These are phyloP conservation scores for Ligustrum vulgare DNA, from an alignment of 257 asterid genomes.

Conservation along the genomic window DNA sequence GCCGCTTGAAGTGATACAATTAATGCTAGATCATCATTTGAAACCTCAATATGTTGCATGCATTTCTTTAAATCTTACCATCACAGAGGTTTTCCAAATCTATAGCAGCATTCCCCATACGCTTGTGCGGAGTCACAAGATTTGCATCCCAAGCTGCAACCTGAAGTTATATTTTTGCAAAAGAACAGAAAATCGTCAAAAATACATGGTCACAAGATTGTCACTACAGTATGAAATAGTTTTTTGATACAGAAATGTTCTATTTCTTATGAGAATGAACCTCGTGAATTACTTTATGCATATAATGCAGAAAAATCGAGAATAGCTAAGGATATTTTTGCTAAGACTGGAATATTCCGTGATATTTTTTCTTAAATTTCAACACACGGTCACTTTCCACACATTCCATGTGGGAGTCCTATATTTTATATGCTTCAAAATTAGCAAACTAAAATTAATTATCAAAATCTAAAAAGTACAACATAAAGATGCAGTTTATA, in stretches of 20 bases:
- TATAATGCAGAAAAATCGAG: not conserved
- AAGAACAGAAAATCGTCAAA: not conserved
- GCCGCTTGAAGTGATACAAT: not conserved
- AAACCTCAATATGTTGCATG: constrained; percentile 12
- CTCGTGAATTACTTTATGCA: not conserved
- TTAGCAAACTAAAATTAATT: not conserved
- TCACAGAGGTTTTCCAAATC: constrained; percentile 71
- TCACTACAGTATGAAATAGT: not conserved
- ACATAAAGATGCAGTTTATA: not conserved
- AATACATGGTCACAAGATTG: not conserved
- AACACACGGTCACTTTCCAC: too few relatives aligned
- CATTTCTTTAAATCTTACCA: constrained; percentile 49
- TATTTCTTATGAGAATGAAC: constrained; percentile 9
- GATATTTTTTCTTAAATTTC: too few relatives aligned
- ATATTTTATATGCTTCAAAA: not conserved
- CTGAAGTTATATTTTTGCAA: constrained; percentile 37
- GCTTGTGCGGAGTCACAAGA: constrained; percentile 93
- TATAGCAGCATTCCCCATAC: constrained; percentile 89
- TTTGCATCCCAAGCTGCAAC: constrained; percentile 99
- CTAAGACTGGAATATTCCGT: too few relatives aligned
- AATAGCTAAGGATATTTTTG: too few relatives aligned
- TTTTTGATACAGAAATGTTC: not conserved
- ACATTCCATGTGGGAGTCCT: not conserved
- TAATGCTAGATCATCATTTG: not conserved
- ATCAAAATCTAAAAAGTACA: not conserved